Conservation (phyloP, 2,329 filamentous ascomycete genomes). For the Claviceps cyperi region DNA sequence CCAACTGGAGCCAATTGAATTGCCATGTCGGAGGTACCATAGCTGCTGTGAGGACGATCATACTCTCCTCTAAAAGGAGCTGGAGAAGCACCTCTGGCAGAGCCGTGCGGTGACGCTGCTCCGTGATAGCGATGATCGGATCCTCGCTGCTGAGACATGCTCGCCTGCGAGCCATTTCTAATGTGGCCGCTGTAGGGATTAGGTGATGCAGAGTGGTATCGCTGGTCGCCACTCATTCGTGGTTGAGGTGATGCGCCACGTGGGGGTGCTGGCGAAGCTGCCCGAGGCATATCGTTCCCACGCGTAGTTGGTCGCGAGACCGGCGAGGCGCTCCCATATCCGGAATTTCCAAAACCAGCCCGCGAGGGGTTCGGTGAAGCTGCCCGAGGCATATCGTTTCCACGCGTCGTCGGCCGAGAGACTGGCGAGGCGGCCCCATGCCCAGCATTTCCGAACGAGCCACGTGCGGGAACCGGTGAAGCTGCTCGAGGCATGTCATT, state of each 20-base stretch:
- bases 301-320: constrained; percentile 45
- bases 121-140: constrained; percentile 37
- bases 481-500: constrained; percentile 43
- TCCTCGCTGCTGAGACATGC: constrained; percentile 27
- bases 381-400: constrained; percentile 42
- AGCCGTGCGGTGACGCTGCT: constrained; percentile 35
- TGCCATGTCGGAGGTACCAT: constrained; percentile 43
- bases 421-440: constrained; percentile 16
- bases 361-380: constrained; percentile 28
- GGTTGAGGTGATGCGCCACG: constrained; percentile 51
- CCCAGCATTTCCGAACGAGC: neutral
- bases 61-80: constrained; percentile 30
- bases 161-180: constrained; percentile 23
- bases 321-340: constrained; percentile 18
- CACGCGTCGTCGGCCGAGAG: constrained; percentile 45
- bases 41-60: constrained; percentile 36
- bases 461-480: constrained; percentile 55
- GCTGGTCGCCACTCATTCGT: constrained; percentile 31
- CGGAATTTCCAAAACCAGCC: neutral
- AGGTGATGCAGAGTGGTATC: constrained; percentile 41
- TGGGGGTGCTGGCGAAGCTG: constrained; percentile 53
- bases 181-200: constrained; percentile 42
- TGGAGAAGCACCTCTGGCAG: constrained; percentile 32
- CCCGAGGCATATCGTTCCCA: constrained; percentile 42
- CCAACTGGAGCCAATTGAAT: constrained; percentile 48